Conservation (phyloP, 495 filamentous ascomycete species). For the Neurospora tetraspora region DNA sequence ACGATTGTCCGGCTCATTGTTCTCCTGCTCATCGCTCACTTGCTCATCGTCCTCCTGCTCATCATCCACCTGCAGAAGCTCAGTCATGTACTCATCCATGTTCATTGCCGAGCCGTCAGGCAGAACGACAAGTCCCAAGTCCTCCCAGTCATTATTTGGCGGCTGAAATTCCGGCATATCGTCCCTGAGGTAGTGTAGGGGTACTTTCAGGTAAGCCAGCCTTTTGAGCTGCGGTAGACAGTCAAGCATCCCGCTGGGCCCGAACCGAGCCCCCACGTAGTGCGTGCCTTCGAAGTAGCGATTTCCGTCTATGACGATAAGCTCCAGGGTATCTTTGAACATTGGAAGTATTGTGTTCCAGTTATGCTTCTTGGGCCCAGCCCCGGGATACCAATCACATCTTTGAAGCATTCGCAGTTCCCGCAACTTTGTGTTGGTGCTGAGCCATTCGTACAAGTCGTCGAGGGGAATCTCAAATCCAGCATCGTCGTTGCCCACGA, state of each 20-base stretch:
- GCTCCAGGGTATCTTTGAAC: background rate
- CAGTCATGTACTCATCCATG: background rate
- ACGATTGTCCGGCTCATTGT: background rate
- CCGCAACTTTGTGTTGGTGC: background rate
- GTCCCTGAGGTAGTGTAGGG: background rate
- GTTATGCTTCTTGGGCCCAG: background rate
- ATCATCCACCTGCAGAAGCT: background rate
- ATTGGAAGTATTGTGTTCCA: background rate
- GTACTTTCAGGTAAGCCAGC: background rate
- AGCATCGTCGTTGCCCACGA: background rate
- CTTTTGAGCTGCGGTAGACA: background rate
- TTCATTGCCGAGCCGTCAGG: no score
- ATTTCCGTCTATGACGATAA: background rate
- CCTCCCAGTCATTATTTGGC: background rate
- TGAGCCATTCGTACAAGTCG: background rate
- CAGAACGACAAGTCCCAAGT: background rate
- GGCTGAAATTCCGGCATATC: background rate
- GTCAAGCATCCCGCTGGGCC: background rate
- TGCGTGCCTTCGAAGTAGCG: background rate
- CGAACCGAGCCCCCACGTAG: fast-evolving
- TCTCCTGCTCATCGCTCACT: background rate
- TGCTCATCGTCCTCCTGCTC: no score
- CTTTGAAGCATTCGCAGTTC: background rate
- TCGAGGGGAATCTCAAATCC: background rate
- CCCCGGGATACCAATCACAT: background rate